A percentile compares a stretch with the other conserved stretches of the same genome.
Evolutionary conservation across 1,284 basidiomycete species (phyloP).

Genomic region (Ceratobasidium sp.): DNA sequence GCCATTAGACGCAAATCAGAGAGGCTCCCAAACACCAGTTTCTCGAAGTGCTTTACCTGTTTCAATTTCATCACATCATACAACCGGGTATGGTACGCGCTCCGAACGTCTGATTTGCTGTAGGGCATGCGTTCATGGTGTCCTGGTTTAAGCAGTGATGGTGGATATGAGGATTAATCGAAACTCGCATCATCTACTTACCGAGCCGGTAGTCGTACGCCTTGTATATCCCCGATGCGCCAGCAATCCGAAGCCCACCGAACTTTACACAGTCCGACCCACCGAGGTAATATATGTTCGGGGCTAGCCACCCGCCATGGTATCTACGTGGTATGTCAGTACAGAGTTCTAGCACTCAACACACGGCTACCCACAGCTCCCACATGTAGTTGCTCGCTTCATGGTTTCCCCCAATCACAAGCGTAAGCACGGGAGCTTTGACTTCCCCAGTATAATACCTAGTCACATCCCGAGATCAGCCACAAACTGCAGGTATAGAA

Average conservation of each 20-base stretch:
- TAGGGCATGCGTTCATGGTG: slow-evolving; percentile 66
- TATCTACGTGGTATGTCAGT: slow-evolving; percentile 64
- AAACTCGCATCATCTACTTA: slow-evolving; percentile 55
- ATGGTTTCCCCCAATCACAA: slow-evolving; percentile 98
- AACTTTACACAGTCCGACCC: slow-evolving; percentile 90
- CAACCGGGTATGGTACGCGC: slow-evolving; percentile 91
- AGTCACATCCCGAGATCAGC: slow-evolving; percentile 17
- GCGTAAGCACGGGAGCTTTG: slow-evolving; percentile 85
- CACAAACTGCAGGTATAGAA: neutral
- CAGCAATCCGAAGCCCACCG: slow-evolving; percentile 87
- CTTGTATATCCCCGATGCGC: slow-evolving; percentile 95
- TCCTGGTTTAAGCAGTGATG: slow-evolving; percentile 66
- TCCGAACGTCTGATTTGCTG: slow-evolving; percentile 75
- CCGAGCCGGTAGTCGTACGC: slow-evolving; percentile 79
- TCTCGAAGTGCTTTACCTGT: slow-evolving; percentile 61
- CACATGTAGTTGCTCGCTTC: slow-evolving; percentile 98
- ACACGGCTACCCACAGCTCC: slow-evolving; percentile 78
- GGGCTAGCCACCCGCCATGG: slow-evolving; percentile 95
- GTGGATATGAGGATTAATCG: neutral
- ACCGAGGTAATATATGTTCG: slow-evolving; percentile 97
- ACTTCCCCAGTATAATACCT: slow-evolving; percentile 90
- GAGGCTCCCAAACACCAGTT: slow-evolving; percentile 13
- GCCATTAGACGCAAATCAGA: neutral
- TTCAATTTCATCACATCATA: slow-evolving; percentile 85
- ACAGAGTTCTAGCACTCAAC: slow-evolving; percentile 8